A percentile compares a stretch with the other conserved stretches of the same genome.
These are phyloP conservation scores for Hirsutella thompsonii DNA, from an alignment of 2,329 filamentous ascomycete genomes.

Conservation along the genomic window DNA sequence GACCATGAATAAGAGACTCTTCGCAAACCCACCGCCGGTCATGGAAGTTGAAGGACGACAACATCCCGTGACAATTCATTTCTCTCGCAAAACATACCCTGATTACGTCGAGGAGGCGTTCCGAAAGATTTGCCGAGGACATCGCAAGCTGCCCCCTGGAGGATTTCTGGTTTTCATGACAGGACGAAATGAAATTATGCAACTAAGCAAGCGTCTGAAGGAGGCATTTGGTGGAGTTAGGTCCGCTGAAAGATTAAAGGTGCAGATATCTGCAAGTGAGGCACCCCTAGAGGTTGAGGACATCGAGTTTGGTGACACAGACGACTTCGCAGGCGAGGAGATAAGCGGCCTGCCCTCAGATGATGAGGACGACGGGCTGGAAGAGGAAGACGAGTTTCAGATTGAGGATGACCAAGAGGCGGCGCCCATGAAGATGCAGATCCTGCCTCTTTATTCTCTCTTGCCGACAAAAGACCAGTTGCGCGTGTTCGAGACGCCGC, in stretches of 20 bases:
- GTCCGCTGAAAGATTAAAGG: constrained; percentile 46
- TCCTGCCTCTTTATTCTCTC: constrained; percentile 89
- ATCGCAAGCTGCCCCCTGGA: constrained; percentile 79
- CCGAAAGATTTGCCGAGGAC: constrained; percentile 73
- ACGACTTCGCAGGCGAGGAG: constrained; percentile 46
- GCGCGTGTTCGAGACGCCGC: constrained; percentile 74
- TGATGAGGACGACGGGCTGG: constrained; percentile 43
- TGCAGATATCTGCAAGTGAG: constrained; percentile 65
- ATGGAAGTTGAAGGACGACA: constrained; percentile 86
- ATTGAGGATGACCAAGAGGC: constrained; percentile 49
- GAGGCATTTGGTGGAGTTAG: constrained; percentile 48
- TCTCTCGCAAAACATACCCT: constrained; percentile 65
- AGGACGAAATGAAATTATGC: constrained; percentile 79
- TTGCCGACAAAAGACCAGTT: constrained; percentile 85
- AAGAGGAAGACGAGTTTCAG: constrained; percentile 48
- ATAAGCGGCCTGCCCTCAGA: constrained; percentile 47
- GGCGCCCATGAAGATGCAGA: constrained; percentile 62
- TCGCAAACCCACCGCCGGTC: constrained; percentile 66
- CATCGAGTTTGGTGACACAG: constrained; percentile 62
- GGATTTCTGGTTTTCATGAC: constrained; percentile 92
- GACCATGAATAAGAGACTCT: constrained; percentile 69
- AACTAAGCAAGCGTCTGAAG: constrained; percentile 69
- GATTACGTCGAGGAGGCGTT: constrained; percentile 91
- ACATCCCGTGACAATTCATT: constrained; percentile 81
- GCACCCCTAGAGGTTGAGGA: constrained; percentile 76